These are phyloP conservation scores for Dendrothele bispora DNA, from an alignment of 768 basidiomycete species.

Conservation along the genomic window DNA sequence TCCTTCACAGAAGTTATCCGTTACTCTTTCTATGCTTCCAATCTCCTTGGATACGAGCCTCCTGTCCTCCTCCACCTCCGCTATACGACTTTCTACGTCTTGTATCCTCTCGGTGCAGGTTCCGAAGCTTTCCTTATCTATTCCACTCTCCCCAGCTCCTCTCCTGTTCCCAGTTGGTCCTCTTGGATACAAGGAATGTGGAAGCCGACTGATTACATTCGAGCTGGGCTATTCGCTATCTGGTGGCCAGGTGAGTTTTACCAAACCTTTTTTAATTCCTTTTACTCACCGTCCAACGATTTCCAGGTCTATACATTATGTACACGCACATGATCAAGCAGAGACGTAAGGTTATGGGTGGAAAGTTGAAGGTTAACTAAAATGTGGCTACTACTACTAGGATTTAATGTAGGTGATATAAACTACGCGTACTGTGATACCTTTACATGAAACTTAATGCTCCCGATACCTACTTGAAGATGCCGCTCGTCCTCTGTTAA, in stretches of 20 bases:
- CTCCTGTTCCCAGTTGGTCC: conserved; percentile 42
- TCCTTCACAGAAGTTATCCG: conserved; percentile 88
- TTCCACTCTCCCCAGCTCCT: conserved; percentile 63
- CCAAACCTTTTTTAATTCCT: too few relatives aligned
- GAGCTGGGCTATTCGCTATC: conserved; percentile 61
- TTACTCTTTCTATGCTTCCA: conserved; percentile 82
- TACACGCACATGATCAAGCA: conserved; percentile 57
- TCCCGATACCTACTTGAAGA: too few relatives aligned
- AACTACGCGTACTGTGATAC: too few relatives aligned
- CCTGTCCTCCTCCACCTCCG: conserved; percentile 65
- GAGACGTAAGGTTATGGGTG: conserved; percentile 42
- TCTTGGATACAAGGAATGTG: conserved; percentile 45
- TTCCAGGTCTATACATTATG: conserved; percentile 48
- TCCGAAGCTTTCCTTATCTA: conserved; percentile 88
- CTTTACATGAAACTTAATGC: too few relatives aligned
- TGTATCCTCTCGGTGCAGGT: conserved; percentile 92
- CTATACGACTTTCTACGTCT: conserved; percentile 89
- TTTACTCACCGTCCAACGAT: conserved; percentile 4
- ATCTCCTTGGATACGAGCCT: conserved; percentile 56
- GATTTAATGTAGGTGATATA: too few relatives aligned
- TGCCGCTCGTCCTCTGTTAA: too few relatives aligned
- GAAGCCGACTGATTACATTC: conserved; percentile 55
- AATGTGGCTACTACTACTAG: too few relatives aligned
- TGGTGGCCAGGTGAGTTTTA: conserved; percentile 83
- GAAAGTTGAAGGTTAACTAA: conserved; percentile 16